phyloP scores from a whole-genome alignment of 192 early-diverging fungal species.

The Dimargaris cristalligena region DNA sequence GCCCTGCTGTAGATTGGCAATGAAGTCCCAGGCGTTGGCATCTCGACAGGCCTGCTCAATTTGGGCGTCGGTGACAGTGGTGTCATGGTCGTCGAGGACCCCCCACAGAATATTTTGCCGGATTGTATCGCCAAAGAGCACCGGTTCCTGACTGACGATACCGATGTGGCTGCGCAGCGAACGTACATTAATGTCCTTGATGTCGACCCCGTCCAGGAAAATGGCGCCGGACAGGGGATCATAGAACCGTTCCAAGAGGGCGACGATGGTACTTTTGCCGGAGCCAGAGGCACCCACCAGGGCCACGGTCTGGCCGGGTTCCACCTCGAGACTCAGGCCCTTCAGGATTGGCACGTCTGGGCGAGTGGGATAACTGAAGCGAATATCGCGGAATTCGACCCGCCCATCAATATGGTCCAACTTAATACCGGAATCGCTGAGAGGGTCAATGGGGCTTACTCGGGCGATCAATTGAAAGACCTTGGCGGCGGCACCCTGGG shows the following conservation, averaged over 20 bases:
- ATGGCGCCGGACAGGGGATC: slow-evolving; percentile 36
- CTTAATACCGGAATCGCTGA: slow-evolving; percentile 18
- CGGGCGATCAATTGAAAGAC: slow-evolving; percentile 74
- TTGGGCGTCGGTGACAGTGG: slow-evolving; percentile 50
- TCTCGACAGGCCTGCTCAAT: slow-evolving; percentile 41
- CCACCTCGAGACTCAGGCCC: slow-evolving; percentile 46
- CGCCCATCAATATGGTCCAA: slow-evolving; percentile 35
- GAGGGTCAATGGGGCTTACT: slow-evolving; percentile 54
- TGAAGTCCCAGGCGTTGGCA: slow-evolving; percentile 66
- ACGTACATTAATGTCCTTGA: slow-evolving; percentile 58
- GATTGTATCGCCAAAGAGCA: slow-evolving; percentile 67
- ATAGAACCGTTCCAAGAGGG: slow-evolving; percentile 79
- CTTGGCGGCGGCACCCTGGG: slow-evolving; percentile 61
- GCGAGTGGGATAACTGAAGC: slow-evolving; percentile 73
- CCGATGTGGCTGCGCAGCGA: slow-evolving; percentile 79
- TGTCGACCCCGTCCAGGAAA: slow-evolving; percentile 53
- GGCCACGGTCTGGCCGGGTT: slow-evolving; percentile 71
- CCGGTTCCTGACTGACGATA: slow-evolving; percentile 80
- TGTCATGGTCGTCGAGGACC: slow-evolving; percentile 25
- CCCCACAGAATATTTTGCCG: slow-evolving; percentile 70
- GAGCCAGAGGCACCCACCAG: slow-evolving; percentile 77
- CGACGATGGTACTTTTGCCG: slow-evolving; percentile 74
- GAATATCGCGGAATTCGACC: slow-evolving; percentile 58
- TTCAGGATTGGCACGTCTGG: slow-evolving; percentile 67
- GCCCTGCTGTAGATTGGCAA: slow-evolving; percentile 46